Evolutionary conservation across 23 red algal genomes (phyloP), one percentile per base, ranked within the genome.

Genomic region (Pyropia yezoensis): DNA sequence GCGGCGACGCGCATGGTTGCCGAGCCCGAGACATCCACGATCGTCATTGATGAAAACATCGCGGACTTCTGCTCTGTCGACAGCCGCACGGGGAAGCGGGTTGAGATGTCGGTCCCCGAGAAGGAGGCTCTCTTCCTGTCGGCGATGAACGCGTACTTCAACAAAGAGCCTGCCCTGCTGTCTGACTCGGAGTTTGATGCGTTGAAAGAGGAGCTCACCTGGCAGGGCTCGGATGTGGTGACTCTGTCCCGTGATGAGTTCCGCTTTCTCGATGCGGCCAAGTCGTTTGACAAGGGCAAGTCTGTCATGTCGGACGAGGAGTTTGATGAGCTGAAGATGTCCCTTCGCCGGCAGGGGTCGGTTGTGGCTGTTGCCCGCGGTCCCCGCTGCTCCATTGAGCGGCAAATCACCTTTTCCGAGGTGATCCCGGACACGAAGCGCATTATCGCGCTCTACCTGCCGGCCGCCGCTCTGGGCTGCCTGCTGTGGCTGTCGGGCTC

Each of bases 131-230:
- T 98, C 15, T 98, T 90, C 73, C 39, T 98, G 18, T 80, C 86
- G 30, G 85, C 94, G 32, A 56, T 91, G 24, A 78, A 90, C 45
- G 62, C 94, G 49, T 98, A 82, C 55, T 91, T 80, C 55, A 69
- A 73, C 32, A 86, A 82, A 21, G 28, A 87, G 54, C 33, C 61
- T 4, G 49, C 84, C 19, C 64, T 88, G 22, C 28, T 98, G 8
- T 84, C 66, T 26, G 83, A 98, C 57, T 77, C 87, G 4, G 86
- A 98, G 52, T 98, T 98, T 63, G 85, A 90, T 52, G 61, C 77
- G 32, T 67, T 98, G 25, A 90, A 90, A 65, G 94, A 98, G 45
- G 94, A 98, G 58, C 82, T 98, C 4, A 80, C 81, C n/a, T 98
- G 94, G 94, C 80, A 90, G 52, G 94, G 94, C 18, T 91, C 85